Conservation (phyloP, 306 rosid genomes). For the Rosa rugosa region DNA sequence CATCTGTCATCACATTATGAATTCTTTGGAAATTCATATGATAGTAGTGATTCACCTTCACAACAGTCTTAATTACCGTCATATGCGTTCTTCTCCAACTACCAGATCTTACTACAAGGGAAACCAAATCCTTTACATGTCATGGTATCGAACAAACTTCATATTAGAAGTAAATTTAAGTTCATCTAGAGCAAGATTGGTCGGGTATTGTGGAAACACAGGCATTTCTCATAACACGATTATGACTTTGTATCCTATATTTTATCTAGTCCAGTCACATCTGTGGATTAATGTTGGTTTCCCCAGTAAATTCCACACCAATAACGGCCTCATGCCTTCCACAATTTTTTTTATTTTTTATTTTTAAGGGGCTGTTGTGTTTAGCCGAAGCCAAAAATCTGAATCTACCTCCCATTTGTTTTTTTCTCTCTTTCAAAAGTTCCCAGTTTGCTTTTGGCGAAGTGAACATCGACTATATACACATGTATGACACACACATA, state of each 20-base stretch:
- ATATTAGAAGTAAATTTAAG: neutral
- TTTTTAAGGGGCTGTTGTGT: neutral
- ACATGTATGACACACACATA: no score
- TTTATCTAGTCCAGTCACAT: slow-evolving; percentile 3
- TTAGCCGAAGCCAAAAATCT: neutral
- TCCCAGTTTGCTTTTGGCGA: neutral
- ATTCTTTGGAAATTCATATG: neutral
- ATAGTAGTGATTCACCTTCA: neutral
- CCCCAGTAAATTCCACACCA: neutral
- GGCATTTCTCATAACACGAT: neutral
- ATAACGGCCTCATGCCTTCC: neutral
- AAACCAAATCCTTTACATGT: neutral
- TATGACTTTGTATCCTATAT: neutral
- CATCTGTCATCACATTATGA: neutral
- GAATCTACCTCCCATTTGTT: neutral
- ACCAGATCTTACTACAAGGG: neutral
- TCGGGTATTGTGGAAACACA: neutral
- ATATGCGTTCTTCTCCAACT: neutral
- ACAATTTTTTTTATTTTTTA: neutral
- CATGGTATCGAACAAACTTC: neutral
- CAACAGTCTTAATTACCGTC: neutral
- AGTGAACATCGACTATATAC: no score
- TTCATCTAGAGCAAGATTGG: neutral
- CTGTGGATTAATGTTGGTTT: neutral
- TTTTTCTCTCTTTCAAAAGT: neutral